Conservation (phyloP, 2,329 filamentous ascomycete species). For the Zasmidium cellare region DNA sequence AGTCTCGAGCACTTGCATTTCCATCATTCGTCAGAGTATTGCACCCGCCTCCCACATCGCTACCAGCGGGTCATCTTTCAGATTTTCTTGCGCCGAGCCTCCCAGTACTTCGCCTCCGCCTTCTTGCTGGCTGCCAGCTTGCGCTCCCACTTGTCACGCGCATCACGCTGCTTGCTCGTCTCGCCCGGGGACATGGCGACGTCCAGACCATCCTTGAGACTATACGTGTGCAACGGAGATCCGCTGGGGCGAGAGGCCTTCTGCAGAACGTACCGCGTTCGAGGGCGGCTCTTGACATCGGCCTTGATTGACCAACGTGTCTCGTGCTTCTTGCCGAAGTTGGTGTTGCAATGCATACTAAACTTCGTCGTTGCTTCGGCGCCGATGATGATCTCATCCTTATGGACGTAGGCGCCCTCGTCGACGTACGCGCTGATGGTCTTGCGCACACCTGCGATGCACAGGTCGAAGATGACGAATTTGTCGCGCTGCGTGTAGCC, state of each 20-base stretch:
- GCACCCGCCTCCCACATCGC: no score
- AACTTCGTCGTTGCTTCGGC: neutral
- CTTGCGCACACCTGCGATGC: conserved; percentile 9
- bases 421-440: conserved; percentile 10
- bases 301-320: conserved; percentile 7
- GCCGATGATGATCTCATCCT: conserved; percentile 4
- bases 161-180: conserved; percentile 10
- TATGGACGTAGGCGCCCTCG: neutral
- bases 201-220: neutral
- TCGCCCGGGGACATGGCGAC: conserved; percentile 4
- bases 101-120: neutral
- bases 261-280: neutral
- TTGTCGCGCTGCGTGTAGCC: neutral
- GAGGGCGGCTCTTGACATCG: neutral
- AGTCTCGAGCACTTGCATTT: no score
- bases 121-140: neutral
- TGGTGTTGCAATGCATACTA: conserved; percentile 2
- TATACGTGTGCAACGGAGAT: neutral
- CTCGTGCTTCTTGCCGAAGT: conserved; percentile 7
- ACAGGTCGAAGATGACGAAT: conserved; percentile 5
- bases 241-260: neutral
- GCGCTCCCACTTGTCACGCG: conserved; percentile 8
- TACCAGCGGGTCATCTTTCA: no score
- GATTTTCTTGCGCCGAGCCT: no score
- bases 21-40: no score